Evolutionary conservation across 2,329 filamentous ascomycete genomes (phyloP).

Genomic region (Bipolaris sorokiniana): DNA sequence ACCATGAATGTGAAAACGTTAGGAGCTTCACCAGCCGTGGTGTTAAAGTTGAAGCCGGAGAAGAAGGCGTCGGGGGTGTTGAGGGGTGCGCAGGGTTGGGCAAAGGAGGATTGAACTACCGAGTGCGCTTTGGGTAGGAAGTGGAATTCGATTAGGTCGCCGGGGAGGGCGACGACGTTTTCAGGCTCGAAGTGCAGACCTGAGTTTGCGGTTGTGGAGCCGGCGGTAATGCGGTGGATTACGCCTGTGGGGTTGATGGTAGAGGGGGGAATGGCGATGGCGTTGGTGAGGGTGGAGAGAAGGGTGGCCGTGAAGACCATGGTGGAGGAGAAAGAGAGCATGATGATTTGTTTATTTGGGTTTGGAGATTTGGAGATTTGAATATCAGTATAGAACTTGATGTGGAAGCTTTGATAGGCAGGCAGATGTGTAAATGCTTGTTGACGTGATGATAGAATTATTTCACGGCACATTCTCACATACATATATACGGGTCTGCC

Average conservation of each 20-base stretch:
- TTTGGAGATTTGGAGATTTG: background rate
- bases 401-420: background rate
- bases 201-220: slow-evolving; percentile 30
- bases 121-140: slow-evolving; percentile 71
- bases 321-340: slow-evolving; percentile 35
- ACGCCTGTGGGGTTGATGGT: slow-evolving; percentile 29
- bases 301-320: slow-evolving; percentile 27
- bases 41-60: slow-evolving; percentile 67
- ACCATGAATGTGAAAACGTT: slow-evolving; percentile 70
- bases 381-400: background rate
- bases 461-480: slow-evolving; percentile 4
- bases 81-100: slow-evolving; percentile 70
- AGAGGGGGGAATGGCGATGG: slow-evolving; percentile 17
- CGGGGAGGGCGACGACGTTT: slow-evolving; percentile 40
- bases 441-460: slow-evolving; percentile 27
- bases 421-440: background rate
- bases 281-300: slow-evolving; percentile 27
- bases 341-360: slow-evolving; percentile 5
- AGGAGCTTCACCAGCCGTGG: slow-evolving; percentile 25
- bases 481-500: slow-evolving; percentile 20
- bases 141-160: slow-evolving; percentile 55
- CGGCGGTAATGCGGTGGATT: slow-evolving; percentile 38
- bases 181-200: slow-evolving; percentile 45
- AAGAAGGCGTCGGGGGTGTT: slow-evolving; percentile 60
- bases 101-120: slow-evolving; percentile 75